Conservation (phyloP, 352 stramenopile genomes). For the Phytopythium cucurbitacearum region DNA sequence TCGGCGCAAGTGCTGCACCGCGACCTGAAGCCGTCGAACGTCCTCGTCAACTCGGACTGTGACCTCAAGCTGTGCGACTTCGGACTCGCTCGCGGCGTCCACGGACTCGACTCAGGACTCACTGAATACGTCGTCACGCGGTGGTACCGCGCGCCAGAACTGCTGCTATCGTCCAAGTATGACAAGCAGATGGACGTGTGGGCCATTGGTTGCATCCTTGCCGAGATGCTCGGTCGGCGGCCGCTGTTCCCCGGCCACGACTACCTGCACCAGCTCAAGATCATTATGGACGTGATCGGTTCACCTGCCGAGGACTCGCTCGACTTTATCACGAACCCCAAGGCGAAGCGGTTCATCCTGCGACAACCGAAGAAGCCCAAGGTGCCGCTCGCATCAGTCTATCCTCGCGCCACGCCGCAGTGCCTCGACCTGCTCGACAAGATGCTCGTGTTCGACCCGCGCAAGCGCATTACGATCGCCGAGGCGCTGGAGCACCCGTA, state of each 20-base stretch:
- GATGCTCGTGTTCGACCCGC: slow-evolving; percentile 93
- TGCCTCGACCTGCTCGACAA: slow-evolving; percentile 90
- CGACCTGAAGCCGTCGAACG: slow-evolving; percentile 77
- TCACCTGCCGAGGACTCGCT: slow-evolving; percentile 73
- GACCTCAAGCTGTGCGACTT: slow-evolving; percentile 82
- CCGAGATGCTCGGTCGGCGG: slow-evolving; percentile 80
- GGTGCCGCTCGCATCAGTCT: slow-evolving; percentile 79
- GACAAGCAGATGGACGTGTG: slow-evolving; percentile 88
- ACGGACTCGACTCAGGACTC: slow-evolving; percentile 71
- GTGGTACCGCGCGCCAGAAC: slow-evolving; percentile 90
- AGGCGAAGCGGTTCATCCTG: slow-evolving; percentile 87
- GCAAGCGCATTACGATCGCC: slow-evolving; percentile 78
- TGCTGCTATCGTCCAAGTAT: slow-evolving; percentile 90
- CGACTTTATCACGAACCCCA: slow-evolving; percentile 88
- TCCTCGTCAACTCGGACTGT: slow-evolving; percentile 79
- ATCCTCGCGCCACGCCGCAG: slow-evolving; percentile 72
- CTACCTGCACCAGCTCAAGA: slow-evolving; percentile 87
- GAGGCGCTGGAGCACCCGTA: slow-evolving; percentile 80
- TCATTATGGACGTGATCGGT: slow-evolving; percentile 88
- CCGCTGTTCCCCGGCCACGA: slow-evolving; percentile 86
- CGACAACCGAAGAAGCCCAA: slow-evolving; percentile 85
- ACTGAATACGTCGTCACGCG: slow-evolving; percentile 91
- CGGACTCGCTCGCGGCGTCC: slow-evolving; percentile 64
- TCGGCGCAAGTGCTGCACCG: slow-evolving; percentile 75
- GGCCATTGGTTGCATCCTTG: slow-evolving; percentile 85